These are phyloP conservation scores for Huntiella moniliformis DNA, from an alignment of 2,329 filamentous ascomycete species.

Conservation along the genomic window DNA sequence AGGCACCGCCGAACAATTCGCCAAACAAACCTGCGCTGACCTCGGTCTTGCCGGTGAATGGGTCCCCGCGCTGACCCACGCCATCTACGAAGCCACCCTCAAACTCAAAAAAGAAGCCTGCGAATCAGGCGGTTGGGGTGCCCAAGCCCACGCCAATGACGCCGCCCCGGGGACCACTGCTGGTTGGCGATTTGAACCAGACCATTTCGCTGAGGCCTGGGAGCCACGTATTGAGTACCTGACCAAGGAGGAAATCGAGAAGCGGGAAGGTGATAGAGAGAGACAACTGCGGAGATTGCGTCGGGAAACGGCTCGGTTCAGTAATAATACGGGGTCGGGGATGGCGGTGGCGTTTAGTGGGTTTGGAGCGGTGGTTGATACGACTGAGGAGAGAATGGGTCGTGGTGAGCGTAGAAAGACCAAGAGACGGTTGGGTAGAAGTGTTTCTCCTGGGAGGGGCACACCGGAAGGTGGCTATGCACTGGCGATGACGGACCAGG, in stretches of 20 bases:
- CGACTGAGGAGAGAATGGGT: conserved; percentile 69
- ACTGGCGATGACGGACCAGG: conserved; percentile 51
- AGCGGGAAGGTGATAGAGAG: conserved; percentile 85
- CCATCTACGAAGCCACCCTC: conserved; percentile 87
- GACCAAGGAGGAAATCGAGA: conserved; percentile 93
- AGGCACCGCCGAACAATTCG: conserved; percentile 81
- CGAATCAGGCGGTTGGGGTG: conserved; percentile 61
- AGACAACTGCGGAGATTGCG: conserved; percentile 71
- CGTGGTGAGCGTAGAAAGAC: conserved; percentile 87
- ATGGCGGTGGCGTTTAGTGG: conserved; percentile 48
- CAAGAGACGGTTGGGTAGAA: conserved; percentile 68
- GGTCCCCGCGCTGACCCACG: conserved; percentile 84
- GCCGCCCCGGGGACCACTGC: conserved; percentile 65
- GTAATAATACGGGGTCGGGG: conserved; percentile 63
- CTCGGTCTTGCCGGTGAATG: conserved; percentile 80
- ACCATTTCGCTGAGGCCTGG: conserved; percentile 70
- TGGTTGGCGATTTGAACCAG: conserved; percentile 89
- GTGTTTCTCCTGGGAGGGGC: conserved; percentile 62
- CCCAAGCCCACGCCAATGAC: conserved; percentile 66
- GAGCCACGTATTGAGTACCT: conserved; percentile 65
- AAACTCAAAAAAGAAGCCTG: conserved; percentile 91
- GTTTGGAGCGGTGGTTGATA: conserved; percentile 31
- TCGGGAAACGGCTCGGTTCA: conserved; percentile 82
- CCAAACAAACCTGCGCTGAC: conserved; percentile 81
- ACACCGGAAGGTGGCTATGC: conserved; percentile 69